phyloP scores from a whole-genome alignment of 2,329 filamentous ascomycete species.

The Ophiostoma montium region DNA sequence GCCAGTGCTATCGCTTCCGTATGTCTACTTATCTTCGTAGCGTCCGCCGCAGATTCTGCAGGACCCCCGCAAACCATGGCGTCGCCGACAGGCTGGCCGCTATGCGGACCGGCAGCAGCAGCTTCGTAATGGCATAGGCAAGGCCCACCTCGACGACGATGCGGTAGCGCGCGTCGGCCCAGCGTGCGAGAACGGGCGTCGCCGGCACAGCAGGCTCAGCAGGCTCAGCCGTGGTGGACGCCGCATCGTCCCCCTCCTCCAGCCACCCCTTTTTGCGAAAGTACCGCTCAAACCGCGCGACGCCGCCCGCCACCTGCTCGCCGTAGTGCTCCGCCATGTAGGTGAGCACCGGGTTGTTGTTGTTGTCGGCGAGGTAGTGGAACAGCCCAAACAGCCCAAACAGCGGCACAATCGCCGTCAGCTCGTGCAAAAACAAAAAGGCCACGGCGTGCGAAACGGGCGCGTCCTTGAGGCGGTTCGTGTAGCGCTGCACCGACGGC shows the following conservation, averaged over 20 bases:
- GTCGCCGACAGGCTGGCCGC: conserved; percentile 73
- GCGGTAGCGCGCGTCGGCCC: conserved; percentile 35
- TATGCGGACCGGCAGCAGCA: conserved; percentile 63
- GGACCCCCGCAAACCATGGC: conserved; percentile 71
- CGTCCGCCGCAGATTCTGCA: conserved; percentile 29
- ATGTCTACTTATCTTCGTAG: background rate
- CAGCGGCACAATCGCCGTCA: conserved; percentile 74
- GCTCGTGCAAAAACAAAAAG: conserved; percentile 81
- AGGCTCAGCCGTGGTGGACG: conserved; percentile 13
- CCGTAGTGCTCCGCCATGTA: conserved; percentile 38
- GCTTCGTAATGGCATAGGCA: conserved; percentile 84
- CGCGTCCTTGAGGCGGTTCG: conserved; percentile 54
- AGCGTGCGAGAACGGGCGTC: conserved; percentile 19
- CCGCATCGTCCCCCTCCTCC: conserved; percentile 26
- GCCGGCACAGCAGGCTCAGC: conserved; percentile 15
- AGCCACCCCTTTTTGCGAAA: conserved; percentile 74
- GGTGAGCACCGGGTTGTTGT: conserved; percentile 49
- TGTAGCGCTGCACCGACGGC: conserved; percentile 52
- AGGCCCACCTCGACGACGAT: conserved; percentile 62
- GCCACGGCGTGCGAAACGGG: conserved; percentile 72
- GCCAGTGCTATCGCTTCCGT: too few relatives aligned
- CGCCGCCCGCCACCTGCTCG: conserved; percentile 41
- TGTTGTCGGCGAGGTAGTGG: conserved; percentile 45
- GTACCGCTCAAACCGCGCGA: conserved; percentile 63
- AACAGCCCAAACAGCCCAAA: conserved; percentile 62